Base-by-base conservation (phyloP, 73 alveolate species). In the Uronychia binucleata region DNA sequence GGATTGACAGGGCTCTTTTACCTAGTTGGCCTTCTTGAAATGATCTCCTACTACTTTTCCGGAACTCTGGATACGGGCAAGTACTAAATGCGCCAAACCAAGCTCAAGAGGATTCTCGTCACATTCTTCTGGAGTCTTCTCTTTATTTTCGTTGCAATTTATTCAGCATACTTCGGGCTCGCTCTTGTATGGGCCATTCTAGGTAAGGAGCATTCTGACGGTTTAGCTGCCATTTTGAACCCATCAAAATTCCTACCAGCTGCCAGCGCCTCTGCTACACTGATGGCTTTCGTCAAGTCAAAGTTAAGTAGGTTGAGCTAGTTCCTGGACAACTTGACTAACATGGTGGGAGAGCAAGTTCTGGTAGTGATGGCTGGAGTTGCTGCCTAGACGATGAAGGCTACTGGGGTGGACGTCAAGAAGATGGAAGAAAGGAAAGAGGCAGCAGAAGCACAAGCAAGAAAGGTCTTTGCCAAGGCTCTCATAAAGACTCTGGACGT, bases 161-260 rank as follows among this genome's bases (percentile, higher is more conserved):
- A 81, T 28, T 14, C 30, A 0, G 5, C 81, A 30, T 81, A 59
- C 75, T 30, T 32, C 1, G 29, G 77, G 30, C 31, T 81, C 28
- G 28, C 60, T 30, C 33, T 81, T 1, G 88, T 81, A 26, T 81
- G 81, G 81, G 29, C 77, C 8, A 60, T 81, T 19, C 81, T 81
- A n/a, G 88, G 88, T 0, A n/a, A n/a, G n/a, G n/a, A n/a, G n/a
- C n/a, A n/a, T n/a, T n/a, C n/a, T n/a, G n/a, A n/a, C n/a, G n/a
- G n/a, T n/a, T n/a, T n/a, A n/a, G n/a, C n/a, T n/a, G 77, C 88
- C 0, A 32, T 81, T 28, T 34, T 81, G 60, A 81, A 81, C 33
- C 88, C 88, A 27, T n/a, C 29, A 13, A 81, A 81, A 32, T 81
- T 81, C 81, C 28, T 81, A 0, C 88, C 88, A 26, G 5, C 28